Conservation (phyloP, 345 rosid genomes). For the Kernera saxatilis region DNA sequence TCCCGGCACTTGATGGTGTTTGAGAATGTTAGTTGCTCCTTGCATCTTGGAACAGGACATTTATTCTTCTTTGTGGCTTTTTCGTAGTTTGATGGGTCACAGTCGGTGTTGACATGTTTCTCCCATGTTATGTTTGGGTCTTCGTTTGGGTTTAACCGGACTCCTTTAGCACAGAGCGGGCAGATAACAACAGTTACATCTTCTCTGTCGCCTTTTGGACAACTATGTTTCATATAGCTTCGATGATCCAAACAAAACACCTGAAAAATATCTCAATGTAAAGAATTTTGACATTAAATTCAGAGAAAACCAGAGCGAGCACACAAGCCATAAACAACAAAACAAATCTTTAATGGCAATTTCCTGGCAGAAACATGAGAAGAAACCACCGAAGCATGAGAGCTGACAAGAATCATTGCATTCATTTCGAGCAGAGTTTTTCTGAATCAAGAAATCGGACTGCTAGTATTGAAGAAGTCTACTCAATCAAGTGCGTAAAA, state of each 20-base stretch:
- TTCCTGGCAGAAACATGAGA: not conserved
- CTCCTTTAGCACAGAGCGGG: constrained; percentile 91
- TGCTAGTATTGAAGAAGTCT: not conserved
- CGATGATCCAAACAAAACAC: constrained; percentile 89
- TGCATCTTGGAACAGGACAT: constrained; percentile 85
- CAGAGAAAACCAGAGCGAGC: not conserved
- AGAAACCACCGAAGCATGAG: not conserved
- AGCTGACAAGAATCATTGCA: not conserved
- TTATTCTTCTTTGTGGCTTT: constrained; percentile 81
- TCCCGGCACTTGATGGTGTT: constrained; percentile 86
- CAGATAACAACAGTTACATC: constrained; percentile 87
- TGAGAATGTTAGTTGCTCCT: constrained; percentile 73
- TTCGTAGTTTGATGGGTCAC: constrained; percentile 88
- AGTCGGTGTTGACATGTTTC: constrained; percentile 64
- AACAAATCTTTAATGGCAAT: not conserved
- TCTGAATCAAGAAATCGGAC: not conserved
- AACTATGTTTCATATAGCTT: constrained; percentile 64
- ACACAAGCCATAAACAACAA: not conserved
- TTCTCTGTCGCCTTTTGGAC: constrained; percentile 67
- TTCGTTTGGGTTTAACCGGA: constrained; percentile 62
- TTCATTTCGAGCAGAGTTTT: not conserved
- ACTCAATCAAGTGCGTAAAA: not conserved
- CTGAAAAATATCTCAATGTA: constrained; percentile 27
- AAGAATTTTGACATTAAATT: not conserved
- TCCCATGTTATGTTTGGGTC: constrained; percentile 93